A percentile compares a stretch with the other conserved stretches of the same genome.
Evolutionary conservation across 805 yeast species (phyloP).

Genomic region (Alloascoidea hylecoeti): DNA sequence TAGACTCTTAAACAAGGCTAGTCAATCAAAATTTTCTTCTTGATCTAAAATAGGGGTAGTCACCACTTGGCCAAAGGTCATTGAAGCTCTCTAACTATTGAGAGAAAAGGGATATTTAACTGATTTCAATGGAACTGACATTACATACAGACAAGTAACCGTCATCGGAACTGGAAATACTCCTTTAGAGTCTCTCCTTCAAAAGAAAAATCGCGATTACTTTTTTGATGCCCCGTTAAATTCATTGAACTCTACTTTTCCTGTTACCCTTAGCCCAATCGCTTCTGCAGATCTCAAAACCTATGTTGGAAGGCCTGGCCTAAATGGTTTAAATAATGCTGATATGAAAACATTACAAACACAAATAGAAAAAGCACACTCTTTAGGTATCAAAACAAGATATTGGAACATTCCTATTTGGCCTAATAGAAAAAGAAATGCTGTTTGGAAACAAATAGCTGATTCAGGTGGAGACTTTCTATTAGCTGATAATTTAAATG

Average conservation of each 20-base stretch:
- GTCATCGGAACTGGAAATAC: constrained; percentile 54
- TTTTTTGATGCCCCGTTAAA: constrained; percentile 41
- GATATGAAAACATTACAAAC: constrained; percentile 17
- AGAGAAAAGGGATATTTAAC: constrained; percentile 35
- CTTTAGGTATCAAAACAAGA: constrained; percentile 35
- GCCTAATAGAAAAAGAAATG: constrained; percentile 34
- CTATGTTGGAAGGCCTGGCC: constrained; percentile 12
- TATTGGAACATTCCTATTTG: constrained; percentile 64
- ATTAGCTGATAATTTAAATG: constrained; percentile 45
- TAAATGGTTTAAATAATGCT: constrained; percentile 18
- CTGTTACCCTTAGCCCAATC: constrained; percentile 17
- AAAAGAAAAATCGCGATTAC: constrained; percentile 17
- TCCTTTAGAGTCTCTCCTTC: constrained; percentile 26
- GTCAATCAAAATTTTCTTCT: no score
- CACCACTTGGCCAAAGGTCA: constrained; percentile 30
- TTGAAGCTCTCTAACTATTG: constrained; percentile 29
- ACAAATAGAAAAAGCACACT: constrained; percentile 29
- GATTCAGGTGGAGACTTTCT: constrained; percentile 38
- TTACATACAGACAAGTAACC: constrained; percentile 39
- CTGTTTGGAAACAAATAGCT: constrained; percentile 34
- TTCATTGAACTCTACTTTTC: constrained; percentile 8
- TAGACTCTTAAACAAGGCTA: no score
- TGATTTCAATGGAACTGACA: constrained; percentile 25
- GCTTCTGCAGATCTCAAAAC: constrained; percentile 18
- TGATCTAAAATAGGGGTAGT: constrained; percentile 28